These are phyloP conservation scores for Leccinum uliginosum DNA, from an alignment of 768 basidiomycete genomes.

Conservation along the genomic window DNA sequence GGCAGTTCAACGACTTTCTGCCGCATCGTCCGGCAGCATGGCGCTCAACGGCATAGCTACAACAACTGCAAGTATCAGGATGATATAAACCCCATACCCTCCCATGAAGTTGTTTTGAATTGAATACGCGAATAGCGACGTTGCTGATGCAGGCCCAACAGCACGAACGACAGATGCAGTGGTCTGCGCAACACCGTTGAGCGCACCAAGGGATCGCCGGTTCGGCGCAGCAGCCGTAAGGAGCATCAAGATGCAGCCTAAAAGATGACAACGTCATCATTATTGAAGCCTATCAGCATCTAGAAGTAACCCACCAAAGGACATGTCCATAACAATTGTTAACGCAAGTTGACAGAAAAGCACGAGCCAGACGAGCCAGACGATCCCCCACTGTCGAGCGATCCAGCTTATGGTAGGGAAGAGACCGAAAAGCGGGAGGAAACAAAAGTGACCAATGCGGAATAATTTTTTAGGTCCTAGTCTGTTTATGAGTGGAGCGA, in stretches of 20 bases:
- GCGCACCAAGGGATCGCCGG: slow-evolving; percentile 60
- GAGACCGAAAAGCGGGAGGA: slow-evolving; percentile 26
- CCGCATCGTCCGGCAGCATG: slow-evolving; percentile 20
- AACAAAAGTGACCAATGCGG: slow-evolving; percentile 22
- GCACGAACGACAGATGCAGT: slow-evolving; percentile 30
- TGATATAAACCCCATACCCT: slow-evolving; percentile 33
- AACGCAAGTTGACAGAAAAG: slow-evolving; percentile 25
- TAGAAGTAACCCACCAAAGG: slow-evolving; percentile 27
- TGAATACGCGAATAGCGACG: slow-evolving; percentile 37
- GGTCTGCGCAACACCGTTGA: slow-evolving; percentile 47
- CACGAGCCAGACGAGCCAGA: slow-evolving; percentile 24
- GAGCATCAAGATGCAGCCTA: slow-evolving; percentile 68
- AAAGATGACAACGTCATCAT: neutral
- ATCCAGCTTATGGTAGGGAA: slow-evolving; percentile 31
- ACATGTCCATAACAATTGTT: slow-evolving; percentile 26
- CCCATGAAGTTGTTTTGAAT: slow-evolving; percentile 33
- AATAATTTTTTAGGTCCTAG: slow-evolving; percentile 32
- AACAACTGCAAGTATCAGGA: slow-evolving; percentile 18
- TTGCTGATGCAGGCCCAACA: slow-evolving; percentile 29
- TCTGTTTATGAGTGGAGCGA: slow-evolving; percentile 27
- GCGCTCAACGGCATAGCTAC: slow-evolving; percentile 17
- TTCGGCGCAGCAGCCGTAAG: slow-evolving; percentile 66
- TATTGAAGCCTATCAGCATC: neutral
- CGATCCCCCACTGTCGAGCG: slow-evolving; percentile 22
- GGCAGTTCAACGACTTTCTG: slow-evolving; percentile 19